These are phyloP conservation scores for Leucogyrophana mollusca DNA, from an alignment of 768 basidiomycete species.

Conservation along the genomic window DNA sequence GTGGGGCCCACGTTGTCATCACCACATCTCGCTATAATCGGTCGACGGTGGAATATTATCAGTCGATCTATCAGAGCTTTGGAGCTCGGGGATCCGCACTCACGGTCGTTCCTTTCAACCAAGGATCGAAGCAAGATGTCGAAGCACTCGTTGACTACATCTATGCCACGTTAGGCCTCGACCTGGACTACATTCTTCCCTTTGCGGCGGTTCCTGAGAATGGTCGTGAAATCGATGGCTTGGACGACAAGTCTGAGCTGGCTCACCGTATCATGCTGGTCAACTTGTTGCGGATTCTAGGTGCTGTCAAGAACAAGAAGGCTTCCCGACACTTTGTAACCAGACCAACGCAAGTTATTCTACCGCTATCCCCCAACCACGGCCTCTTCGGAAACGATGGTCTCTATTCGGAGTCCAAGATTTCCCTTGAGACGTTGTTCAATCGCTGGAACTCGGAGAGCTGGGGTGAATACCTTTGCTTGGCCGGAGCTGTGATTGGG, in stretches of 20 bases:
- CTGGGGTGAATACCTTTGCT: slow-evolving; percentile 98
- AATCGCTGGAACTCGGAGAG: slow-evolving; percentile 97
- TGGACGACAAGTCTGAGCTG: slow-evolving; percentile 97
- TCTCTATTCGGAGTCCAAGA: slow-evolving; percentile 97
- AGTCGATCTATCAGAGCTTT: slow-evolving; percentile 93
- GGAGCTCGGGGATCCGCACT: slow-evolving; percentile 96
- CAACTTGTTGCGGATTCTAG: slow-evolving; percentile 93
- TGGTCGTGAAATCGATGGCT: slow-evolving; percentile 94
- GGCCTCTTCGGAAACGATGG: slow-evolving; percentile 98
- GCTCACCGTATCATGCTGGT: slow-evolving; percentile 99
- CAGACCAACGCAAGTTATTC: slow-evolving; percentile 96
- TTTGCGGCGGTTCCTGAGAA: slow-evolving; percentile 99
- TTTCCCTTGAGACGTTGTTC: slow-evolving; percentile 96
- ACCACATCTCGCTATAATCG: slow-evolving; percentile 98
- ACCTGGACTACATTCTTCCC: slow-evolving; percentile 97
- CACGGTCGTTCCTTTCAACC: slow-evolving; percentile 98
- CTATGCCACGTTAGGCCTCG: slow-evolving; percentile 91
- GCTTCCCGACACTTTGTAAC: slow-evolving; percentile 96
- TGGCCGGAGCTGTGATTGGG: slow-evolving; percentile 99
- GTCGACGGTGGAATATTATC: slow-evolving; percentile 96
- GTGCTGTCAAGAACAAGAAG: slow-evolving; percentile 98
- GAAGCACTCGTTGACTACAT: slow-evolving; percentile 98
- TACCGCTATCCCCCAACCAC: slow-evolving; percentile 97
- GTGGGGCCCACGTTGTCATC: slow-evolving; percentile 94
- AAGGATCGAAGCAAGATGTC: slow-evolving; percentile 97